phyloP scores from a whole-genome alignment of 768 basidiomycete species.

The Phaffia australis region DNA sequence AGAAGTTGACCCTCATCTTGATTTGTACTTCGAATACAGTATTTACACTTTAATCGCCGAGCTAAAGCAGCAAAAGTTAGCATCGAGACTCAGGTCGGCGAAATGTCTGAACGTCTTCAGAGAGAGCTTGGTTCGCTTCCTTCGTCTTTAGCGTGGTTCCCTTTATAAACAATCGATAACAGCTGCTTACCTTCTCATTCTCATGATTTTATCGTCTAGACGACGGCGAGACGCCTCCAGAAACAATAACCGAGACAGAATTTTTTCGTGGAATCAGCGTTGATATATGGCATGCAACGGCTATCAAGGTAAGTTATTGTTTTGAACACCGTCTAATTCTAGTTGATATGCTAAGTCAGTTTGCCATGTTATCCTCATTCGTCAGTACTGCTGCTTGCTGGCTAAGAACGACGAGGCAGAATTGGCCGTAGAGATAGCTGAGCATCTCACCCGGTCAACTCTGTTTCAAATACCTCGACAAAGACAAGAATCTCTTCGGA shows the following conservation, averaged over 20 bases:
- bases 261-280: conserved; percentile 70
- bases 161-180: background rate
- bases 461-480: conserved; percentile 36
- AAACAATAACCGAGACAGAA: conserved; percentile 46
- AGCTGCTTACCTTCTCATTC: background rate
- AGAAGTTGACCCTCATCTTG: background rate
- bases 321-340: background rate
- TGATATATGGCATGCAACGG: conserved; percentile 71
- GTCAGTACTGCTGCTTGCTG: conserved; percentile 36
- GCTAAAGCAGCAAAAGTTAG: conserved; percentile 7
- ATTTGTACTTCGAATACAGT: background rate
- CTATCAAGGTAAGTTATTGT: conserved; percentile 61
- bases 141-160: background rate
- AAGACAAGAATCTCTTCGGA: conserved; percentile 58
- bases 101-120: conserved; percentile 38
- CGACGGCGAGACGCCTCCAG: background rate
- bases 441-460: conserved; percentile 34
- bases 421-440: conserved; percentile 33
- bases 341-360: background rate
- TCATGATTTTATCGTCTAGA: background rate
- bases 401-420: conserved; percentile 36
- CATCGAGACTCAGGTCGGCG: conserved; percentile 35
- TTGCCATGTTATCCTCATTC: background rate
- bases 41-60: conserved; percentile 12
- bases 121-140: conserved; percentile 31